A percentile compares a stretch with the other conserved stretches of the same genome.
Conservation (phyloP, 495 filamentous ascomycete species). For the Lophiotrema nucula region DNA sequence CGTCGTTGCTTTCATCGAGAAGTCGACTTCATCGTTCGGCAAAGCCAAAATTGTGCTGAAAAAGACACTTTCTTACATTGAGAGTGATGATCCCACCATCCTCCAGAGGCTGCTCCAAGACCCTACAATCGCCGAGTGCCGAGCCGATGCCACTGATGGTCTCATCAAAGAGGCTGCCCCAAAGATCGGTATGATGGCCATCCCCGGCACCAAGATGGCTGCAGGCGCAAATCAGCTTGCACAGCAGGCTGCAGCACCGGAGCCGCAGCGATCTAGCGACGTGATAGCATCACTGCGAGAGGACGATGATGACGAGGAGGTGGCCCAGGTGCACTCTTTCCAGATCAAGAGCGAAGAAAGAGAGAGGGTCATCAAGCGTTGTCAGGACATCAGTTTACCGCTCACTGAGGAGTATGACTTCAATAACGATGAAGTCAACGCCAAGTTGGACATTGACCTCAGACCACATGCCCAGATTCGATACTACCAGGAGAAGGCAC, state of each 20-base stretch:
- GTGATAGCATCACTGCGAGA: slow-evolving; percentile 60
- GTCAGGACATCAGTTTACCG: slow-evolving; percentile 79
- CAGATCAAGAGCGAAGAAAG: slow-evolving; percentile 77
- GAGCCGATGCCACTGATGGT: slow-evolving; percentile 64
- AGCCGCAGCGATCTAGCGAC: slow-evolving; percentile 46
- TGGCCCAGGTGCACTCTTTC: slow-evolving; percentile 90
- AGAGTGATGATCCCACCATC: slow-evolving; percentile 81
- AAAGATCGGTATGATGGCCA: slow-evolving; percentile 85
- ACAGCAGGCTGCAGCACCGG: slow-evolving; percentile 41
- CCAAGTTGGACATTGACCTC: slow-evolving; percentile 88
- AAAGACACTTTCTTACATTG: slow-evolving; percentile 89
- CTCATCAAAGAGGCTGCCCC: slow-evolving; percentile 78
- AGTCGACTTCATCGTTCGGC: slow-evolving; percentile 84
- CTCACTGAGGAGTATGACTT: slow-evolving; percentile 98
- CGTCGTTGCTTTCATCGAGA: slow-evolving; percentile 76
- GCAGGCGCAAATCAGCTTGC: slow-evolving; percentile 71
- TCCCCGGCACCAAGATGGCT: slow-evolving; percentile 91
- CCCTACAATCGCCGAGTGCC: slow-evolving; percentile 62
- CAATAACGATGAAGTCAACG: slow-evolving; percentile 84
- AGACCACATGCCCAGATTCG: slow-evolving; percentile 81
- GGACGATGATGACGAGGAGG: slow-evolving; percentile 88
- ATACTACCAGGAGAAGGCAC: slow-evolving; percentile 91
- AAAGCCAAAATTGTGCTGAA: slow-evolving; percentile 95
- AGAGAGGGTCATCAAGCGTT: slow-evolving; percentile 84
- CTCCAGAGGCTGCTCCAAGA: slow-evolving; percentile 79